A percentile compares a stretch with the other conserved stretches of the same genome.
phyloP scores from a whole-genome alignment of 257 asterid species.

The Dorcoceras hygrometricum region DNA sequence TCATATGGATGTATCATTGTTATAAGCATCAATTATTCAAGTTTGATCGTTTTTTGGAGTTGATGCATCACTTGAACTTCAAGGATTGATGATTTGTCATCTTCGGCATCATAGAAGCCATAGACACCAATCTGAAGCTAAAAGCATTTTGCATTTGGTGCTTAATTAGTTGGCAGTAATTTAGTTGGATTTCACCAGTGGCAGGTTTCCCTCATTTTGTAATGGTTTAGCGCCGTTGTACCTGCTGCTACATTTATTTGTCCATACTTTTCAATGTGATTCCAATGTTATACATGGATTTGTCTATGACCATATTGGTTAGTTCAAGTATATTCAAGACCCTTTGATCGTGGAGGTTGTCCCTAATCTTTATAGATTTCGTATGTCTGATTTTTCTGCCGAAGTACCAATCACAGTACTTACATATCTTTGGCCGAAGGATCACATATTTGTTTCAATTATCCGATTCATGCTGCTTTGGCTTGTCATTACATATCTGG shows the following conservation, averaged over 20 bases:
- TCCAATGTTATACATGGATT: not conserved
- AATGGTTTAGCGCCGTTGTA: not conserved
- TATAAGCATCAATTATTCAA: not conserved
- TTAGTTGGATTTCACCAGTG: not conserved
- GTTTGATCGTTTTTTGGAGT: not conserved
- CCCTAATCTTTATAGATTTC: not conserved
- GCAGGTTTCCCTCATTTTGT: not conserved
- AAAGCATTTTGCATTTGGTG: not conserved
- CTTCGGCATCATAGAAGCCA: not conserved
- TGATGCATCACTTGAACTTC: not conserved
- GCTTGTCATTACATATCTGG: too few species aligned
- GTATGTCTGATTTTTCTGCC: too few species aligned
- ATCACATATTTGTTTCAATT: too few species aligned
- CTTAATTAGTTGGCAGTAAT: not conserved
- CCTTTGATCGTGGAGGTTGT: too few species aligned
- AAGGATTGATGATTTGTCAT: not conserved
- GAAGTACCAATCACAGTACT: too few species aligned
- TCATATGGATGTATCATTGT: not conserved
- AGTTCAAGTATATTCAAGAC: too few species aligned
- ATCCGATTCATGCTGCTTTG: too few species aligned
- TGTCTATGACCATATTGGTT: too few species aligned
- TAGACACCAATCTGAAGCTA: not conserved
- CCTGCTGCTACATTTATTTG: not conserved
- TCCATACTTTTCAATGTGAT: not conserved
- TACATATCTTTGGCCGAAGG: too few species aligned